phyloP scores from a whole-genome alignment of 495 filamentous ascomycete genomes.

The Annulohypoxylon nitens region DNA sequence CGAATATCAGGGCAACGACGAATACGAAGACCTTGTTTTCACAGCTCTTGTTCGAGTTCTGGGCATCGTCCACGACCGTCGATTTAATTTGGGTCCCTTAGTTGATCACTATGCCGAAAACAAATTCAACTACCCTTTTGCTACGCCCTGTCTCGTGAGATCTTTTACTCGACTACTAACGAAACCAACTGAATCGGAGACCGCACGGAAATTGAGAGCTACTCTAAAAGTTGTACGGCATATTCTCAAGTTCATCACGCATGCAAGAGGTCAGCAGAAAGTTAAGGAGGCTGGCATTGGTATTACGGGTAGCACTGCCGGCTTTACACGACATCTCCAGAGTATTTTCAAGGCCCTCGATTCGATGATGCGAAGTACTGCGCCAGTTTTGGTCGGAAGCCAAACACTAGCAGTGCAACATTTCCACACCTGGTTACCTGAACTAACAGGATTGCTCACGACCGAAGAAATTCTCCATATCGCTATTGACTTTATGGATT shows the following conservation, averaged over 20 bases:
- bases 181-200: constrained; percentile 81
- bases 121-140: constrained; percentile 93
- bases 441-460: constrained; percentile 79
- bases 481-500: constrained; percentile 92
- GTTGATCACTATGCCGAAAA: constrained; percentile 93
- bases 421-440: constrained; percentile 96
- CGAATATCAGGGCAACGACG: constrained; percentile 87
- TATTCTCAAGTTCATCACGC: constrained; percentile 94
- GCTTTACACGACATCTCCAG: constrained; percentile 86
- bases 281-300: constrained; percentile 90
- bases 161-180: constrained; percentile 86
- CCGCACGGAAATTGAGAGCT: constrained; percentile 84
- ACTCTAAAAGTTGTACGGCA: constrained; percentile 96
- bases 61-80: constrained; percentile 92
- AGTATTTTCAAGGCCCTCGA: constrained; percentile 92
- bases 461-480: constrained; percentile 90
- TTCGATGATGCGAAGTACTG: constrained; percentile 85
- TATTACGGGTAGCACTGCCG: constrained; percentile 78
- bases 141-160: constrained; percentile 88
- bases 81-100: constrained; percentile 90
- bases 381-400: constrained; percentile 88
- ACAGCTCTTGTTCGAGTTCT: constrained; percentile 88
- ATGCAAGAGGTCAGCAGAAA: constrained; percentile 87
- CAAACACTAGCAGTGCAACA: constrained; percentile 97
- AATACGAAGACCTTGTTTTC: constrained; percentile 93